Base-by-base conservation (phyloP, 495 filamentous ascomycete species). In the Penicillium taxi region DNA sequence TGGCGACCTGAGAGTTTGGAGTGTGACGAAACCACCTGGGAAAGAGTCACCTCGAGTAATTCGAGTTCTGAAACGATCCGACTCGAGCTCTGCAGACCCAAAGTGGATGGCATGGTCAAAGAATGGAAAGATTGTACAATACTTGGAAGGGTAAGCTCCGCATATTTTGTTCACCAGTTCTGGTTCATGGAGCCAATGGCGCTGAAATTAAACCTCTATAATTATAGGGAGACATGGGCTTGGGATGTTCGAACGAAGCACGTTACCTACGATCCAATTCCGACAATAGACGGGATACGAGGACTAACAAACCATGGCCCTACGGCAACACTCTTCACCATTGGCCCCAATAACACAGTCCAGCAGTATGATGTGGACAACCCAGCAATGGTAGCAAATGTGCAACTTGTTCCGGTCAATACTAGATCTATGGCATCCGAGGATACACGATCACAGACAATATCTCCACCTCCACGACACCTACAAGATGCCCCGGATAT, bases 21-120 rank as follows among this genome's bases (percentile, higher is more conserved):
- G 91, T 48, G 80, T 99, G 34, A 78, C 91, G 11, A 96, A 96
- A 56, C 77, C 80, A 11, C 75, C 85, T 26, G 78, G 69, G 26
- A 79, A 75, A 46, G 80, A 82, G 26, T 73, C 88, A 33, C 76
- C 82, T 13, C 86, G 85, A 50, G 83, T 94, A 4, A 94, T 96
- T 39, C 72, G 91, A 32, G 78, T 93, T 4, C 61, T 99, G 32
- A 94, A 88, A 62, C 70, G 81, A 48, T 77, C 75, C 4, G 87
- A 95, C 45, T 82, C 56, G 1, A 58, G 72, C 35, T 66, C 77
- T 20, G 62, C 78, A 9, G 87, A 87, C 7, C 84, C 82, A 13
- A 94, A 94, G 57, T 99, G 90, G 90, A 84, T 94, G 72, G 83
- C 76, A 16, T 99, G 91, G 91, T 96, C 93, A 3, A 96, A 94